Conservation (phyloP, 139 green algal species). For the Chlorella sp. region DNA sequence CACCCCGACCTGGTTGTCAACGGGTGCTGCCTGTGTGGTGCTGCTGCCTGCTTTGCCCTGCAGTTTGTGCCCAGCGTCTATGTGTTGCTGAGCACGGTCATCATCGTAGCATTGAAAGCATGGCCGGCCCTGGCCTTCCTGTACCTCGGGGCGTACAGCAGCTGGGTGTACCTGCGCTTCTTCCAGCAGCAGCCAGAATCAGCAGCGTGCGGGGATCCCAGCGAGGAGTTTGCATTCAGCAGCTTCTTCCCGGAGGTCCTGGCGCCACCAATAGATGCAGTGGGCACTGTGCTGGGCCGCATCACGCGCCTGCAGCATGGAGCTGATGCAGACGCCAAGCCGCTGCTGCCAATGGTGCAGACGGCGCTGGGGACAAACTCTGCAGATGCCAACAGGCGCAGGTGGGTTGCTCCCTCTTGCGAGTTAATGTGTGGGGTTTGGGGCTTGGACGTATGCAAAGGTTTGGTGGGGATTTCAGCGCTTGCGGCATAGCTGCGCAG, state of each 20-base stretch:
- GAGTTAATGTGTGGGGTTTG: neutral
- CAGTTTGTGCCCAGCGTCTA: conserved; percentile 43
- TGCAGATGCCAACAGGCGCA: conserved; percentile 56
- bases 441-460: neutral
- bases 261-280: neutral
- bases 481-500: neutral
- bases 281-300: neutral
- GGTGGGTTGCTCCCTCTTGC: conserved; percentile 32
- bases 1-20: no score
- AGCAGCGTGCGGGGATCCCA: conserved; percentile 57
- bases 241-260: conserved; percentile 71
- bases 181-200: conserved; percentile 68
- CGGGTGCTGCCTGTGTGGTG: no score
- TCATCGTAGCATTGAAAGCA: conserved; percentile 20
- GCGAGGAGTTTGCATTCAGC: conserved; percentile 78
- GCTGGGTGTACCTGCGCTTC: conserved; percentile 91
- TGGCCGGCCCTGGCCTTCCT: conserved; percentile 82
- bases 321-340: neutral
- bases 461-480: no score
- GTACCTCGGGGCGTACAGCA: conserved; percentile 61
- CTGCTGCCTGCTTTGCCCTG: conserved; percentile 7
- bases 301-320: conserved; percentile 15
- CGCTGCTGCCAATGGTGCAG: neutral
- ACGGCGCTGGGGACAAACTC: conserved; percentile 41
- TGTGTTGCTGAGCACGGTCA: conserved; percentile 11